Evolutionary conservation across 441 rosid species (phyloP), one percentile per base, ranked within the genome.

Genomic region (Bruguiera hainesii): DNA sequence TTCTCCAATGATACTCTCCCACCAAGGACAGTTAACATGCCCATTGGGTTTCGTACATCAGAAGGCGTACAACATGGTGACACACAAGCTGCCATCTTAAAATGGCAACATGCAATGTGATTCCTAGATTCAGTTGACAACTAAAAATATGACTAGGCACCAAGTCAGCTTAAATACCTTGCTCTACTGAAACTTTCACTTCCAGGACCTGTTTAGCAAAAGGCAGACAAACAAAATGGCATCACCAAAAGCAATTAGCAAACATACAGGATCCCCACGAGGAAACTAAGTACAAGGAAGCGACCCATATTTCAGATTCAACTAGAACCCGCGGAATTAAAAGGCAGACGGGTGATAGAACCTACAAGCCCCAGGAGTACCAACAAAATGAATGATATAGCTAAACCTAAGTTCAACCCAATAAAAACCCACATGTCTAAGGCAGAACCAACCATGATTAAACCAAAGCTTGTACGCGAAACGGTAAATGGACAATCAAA

Each of bases 21-120:
- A 72, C 92, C 88, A 71, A 85, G 80, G 76, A 78, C 87, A 69
- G 85, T 87, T 56, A 85, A 69, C 50, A 84, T 57, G 39, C 89
- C 91, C 62, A 79, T 76, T 16, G 83, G 71, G 30, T 68, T 70
- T 69, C 82, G 78, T 63, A 79, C 48, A 71, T 86, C 89, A 8
- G 80, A 77, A 77, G 87, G 78, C 3, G 74, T 65, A 50, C 88
- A 87, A 67, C 73, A 83, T 0, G 91, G 83, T 5, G 96, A 80
- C 48, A 81, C 71, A 68, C 80, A 82, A 64, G 83, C 66, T 1
- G 87, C 81, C 98, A 91, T 93, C 58, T 72, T 65, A n/a, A 39
- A 66, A 67, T 31, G 57, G 35, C 65, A 56, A 42, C 3, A 4
- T 0, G 15, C 48, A 42, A 42, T 42, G 48, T 11, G 5, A 3